These are phyloP conservation scores for Dentipellis sp. DNA, from an alignment of 768 basidiomycete genomes.

Conservation along the genomic window DNA sequence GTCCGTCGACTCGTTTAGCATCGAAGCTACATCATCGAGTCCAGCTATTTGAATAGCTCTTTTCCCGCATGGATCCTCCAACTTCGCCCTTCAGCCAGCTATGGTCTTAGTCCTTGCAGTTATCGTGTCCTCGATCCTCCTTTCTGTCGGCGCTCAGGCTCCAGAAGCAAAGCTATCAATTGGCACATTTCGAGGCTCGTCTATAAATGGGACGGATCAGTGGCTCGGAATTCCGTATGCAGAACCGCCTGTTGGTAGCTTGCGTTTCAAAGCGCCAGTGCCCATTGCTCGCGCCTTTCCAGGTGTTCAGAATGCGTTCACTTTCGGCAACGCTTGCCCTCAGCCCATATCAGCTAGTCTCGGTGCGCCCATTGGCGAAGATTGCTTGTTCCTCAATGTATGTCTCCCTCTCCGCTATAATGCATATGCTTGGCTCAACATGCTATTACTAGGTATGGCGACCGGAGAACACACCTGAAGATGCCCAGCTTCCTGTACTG, in stretches of 20 bases:
- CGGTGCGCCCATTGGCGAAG: constrained; percentile 38
- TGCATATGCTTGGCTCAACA: background rate
- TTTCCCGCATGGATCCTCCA: no score
- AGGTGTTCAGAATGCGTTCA: constrained; percentile 31
- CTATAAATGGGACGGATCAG: background rate
- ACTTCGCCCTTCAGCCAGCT: no score
- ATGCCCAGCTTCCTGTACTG: constrained; percentile 22
- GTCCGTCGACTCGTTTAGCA: no score
- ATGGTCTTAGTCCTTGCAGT: no score
- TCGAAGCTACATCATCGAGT: no score
- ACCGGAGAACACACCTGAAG: constrained; percentile 16
- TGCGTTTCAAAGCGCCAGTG: constrained; percentile 41
- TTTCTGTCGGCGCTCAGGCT: no score
- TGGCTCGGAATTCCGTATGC: background rate
- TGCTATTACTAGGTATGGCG: constrained; percentile 19
- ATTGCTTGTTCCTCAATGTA: constrained; percentile 49
- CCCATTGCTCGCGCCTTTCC: constrained; percentile 24
- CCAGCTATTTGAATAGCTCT: no score
- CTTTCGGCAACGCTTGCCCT: constrained; percentile 48
- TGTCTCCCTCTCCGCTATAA: background rate
- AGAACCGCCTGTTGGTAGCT: background rate
- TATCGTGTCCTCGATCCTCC: no score
- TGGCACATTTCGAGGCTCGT: background rate
- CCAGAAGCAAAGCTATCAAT: background rate
- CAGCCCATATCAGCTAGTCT: constrained; percentile 30